Base-by-base conservation (phyloP, 1,139 yeast species). In the Protomyces pachydermus region DNA sequence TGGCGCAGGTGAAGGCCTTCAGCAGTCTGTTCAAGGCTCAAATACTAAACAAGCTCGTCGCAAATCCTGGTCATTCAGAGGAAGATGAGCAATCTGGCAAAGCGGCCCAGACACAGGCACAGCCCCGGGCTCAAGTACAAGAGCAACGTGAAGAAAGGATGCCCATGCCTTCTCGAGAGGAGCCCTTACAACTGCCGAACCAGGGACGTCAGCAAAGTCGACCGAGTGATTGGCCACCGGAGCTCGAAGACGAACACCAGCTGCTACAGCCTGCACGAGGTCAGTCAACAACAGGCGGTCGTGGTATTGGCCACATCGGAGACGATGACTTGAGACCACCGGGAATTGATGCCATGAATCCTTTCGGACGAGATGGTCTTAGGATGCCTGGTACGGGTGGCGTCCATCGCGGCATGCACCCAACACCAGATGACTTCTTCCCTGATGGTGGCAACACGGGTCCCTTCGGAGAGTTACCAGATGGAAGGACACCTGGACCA, bases 261-360 rank as follows among this genome's bases (percentile, higher is more conserved):
- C 67, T 69, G 53, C 63, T 61, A 38, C 60, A 61, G 23, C 32
- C 60, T 6, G 52, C 52, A n/a, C 32, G 56, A 18, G 61, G 56
- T 8, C 64, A 63, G 10, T 46, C 61, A 9, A 64, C 63, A 14
- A 28, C 46, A 14, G 57, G 58, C 37, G 50, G 23, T 6, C 50
- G 54, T 23, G 50, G 58, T 63, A 23, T 55, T 35, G 58, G 64
- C n/a, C 18, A 39, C 25, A 67, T 70, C 12, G 72, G 72, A n/a
- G 67, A 67, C 14, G 72, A 70, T 56, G 72, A 70, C 60, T 53
- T 69, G 50, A 50, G 68, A 39, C 71, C 71, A 20, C 71, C 71
- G 3, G 71, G 71, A 3, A 56, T 69, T 8, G 70, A 67, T 5
- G 64, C 67, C 12, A 58, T 58, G 61, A 57, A 34, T 69, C 71